Conservation (phyloP, 106 monocot species). For the Vanilla planifolia region DNA sequence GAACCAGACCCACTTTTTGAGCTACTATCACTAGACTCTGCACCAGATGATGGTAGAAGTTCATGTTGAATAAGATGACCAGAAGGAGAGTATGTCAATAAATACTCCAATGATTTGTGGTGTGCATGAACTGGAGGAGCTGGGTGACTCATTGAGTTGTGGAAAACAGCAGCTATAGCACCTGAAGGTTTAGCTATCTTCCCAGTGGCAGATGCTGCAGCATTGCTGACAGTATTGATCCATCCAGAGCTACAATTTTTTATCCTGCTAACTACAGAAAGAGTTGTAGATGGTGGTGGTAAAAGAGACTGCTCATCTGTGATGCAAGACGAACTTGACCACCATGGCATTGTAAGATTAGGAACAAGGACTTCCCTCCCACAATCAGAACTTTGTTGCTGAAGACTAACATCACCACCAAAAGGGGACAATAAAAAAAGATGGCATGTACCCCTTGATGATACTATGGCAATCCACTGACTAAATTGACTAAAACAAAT, state of each 20-base stretch:
- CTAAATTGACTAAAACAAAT: constrained; percentile 87
- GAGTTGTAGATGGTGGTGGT: constrained; percentile 58
- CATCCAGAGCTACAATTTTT: constrained; percentile 77
- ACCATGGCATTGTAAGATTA: constrained; percentile 79
- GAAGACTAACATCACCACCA: constrained; percentile 80
- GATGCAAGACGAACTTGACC: constrained; percentile 50
- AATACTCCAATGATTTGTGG: constrained; percentile 62
- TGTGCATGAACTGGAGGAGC: constrained; percentile 15
- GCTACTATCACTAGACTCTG: constrained; percentile 48
- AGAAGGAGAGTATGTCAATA: constrained; percentile 88
- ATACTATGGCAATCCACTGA: constrained; percentile 92
- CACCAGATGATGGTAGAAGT: constrained; percentile 47
- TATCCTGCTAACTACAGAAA: constrained; percentile 85
- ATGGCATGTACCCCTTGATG: constrained; percentile 84
- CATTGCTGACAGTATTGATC: constrained; percentile 86
- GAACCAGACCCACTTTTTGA: constrained; percentile 37
- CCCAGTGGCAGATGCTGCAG: constrained; percentile 83
- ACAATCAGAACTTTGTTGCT: constrained; percentile 38
- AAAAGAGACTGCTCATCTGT: constrained; percentile 44
- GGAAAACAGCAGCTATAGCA: constrained; percentile 80
- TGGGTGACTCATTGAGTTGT: constrained; percentile 39
- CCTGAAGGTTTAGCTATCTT: constrained; percentile 69
- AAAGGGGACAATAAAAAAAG: constrained; percentile 86
- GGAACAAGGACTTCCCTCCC: constrained; percentile 49
- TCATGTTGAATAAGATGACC: constrained; percentile 92